Percentiles rank a stretch among this genome's conserved stretches.
Conservation (phyloP, 2,329 filamentous ascomycete genomes). For the Colletotrichum lini region DNA sequence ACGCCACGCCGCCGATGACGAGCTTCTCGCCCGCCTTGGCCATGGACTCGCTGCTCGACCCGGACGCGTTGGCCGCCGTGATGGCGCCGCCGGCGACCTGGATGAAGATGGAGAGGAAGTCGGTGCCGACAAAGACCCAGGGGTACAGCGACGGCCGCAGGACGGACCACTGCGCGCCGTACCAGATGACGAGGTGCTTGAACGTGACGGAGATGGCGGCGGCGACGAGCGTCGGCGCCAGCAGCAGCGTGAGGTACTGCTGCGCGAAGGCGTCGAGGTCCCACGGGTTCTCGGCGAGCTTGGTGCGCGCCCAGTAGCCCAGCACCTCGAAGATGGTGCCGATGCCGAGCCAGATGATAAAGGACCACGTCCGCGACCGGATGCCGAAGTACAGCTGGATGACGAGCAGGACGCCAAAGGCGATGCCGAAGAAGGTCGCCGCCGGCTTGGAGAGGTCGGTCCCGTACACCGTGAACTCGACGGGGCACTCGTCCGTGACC, state of each 20-base stretch:
- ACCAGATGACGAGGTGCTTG: conserved; percentile 61
- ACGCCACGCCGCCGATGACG: conserved; percentile 46
- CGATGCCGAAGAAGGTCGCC: conserved; percentile 1
- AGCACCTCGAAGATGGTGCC: conserved; percentile 15
- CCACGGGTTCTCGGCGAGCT: conserved; percentile 55
- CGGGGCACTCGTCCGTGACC: neutral
- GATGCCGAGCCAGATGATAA: conserved; percentile 11
- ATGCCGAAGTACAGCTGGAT: conserved; percentile 7
- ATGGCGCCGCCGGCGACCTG: conserved; percentile 44
- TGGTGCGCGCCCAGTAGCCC: conserved; percentile 7
- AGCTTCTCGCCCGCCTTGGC: conserved; percentile 42
- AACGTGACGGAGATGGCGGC: conserved; percentile 63
- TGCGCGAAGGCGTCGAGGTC: conserved; percentile 55
- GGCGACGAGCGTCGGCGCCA: conserved; percentile 60
- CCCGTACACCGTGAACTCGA: conserved; percentile 21
- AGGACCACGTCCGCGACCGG: conserved; percentile 15
- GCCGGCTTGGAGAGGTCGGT: neutral
- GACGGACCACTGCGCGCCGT: conserved; percentile 56
- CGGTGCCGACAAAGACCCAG: conserved; percentile 65
- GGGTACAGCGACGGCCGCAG: conserved; percentile 61
- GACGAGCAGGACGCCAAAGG: neutral
- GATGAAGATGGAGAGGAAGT: conserved; percentile 56
- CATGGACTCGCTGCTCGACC: conserved; percentile 15
- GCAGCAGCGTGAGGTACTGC: conserved; percentile 57
- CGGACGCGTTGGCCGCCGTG: conserved; percentile 34